Evolutionary conservation across 306 rosid genomes (phyloP).

Genomic region (Vigna angularis): DNA sequence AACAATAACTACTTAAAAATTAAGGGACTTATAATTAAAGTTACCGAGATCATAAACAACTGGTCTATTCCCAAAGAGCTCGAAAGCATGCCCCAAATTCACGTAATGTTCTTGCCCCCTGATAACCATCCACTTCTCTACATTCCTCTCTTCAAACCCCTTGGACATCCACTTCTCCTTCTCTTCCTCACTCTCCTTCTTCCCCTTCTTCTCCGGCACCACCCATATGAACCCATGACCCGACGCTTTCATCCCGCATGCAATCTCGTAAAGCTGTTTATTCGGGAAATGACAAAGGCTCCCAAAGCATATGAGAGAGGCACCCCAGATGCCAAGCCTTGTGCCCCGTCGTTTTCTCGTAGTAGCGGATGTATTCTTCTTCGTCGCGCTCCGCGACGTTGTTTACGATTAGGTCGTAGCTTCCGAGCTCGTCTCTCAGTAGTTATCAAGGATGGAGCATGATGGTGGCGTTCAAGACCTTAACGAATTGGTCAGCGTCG

Average conservation of each 20-base stretch:
- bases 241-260: slow-evolving; percentile 36
- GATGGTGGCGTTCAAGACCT: background rate
- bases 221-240: background rate
- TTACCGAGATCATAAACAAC: slow-evolving; percentile 86
- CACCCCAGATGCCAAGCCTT: slow-evolving; percentile 54
- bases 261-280: slow-evolving; percentile 44
- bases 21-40: slow-evolving; percentile 25
- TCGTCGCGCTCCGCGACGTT: slow-evolving; percentile 45
- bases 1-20: background rate
- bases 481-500: background rate
- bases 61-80: slow-evolving; percentile 80
- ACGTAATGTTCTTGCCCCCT: background rate
- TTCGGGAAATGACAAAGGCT: slow-evolving; percentile 33
- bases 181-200: too few relatives aligned
- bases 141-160: too few relatives aligned
- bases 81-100: too few relatives aligned
- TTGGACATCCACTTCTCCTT: too few relatives aligned
- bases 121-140: slow-evolving; percentile 34
- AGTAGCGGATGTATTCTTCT: slow-evolving; percentile 32
- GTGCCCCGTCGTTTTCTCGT: slow-evolving; percentile 26
- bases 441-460: background rate
- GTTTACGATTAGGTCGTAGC: slow-evolving; percentile 46
- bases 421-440: slow-evolving; percentile 15
- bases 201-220: too few relatives aligned
- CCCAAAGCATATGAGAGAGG: slow-evolving; percentile 46